Evolutionary conservation across 2,329 filamentous ascomycete species (phyloP), one percentile per base, ranked within the genome.

Genomic region (Parastagonospora nodorum): DNA sequence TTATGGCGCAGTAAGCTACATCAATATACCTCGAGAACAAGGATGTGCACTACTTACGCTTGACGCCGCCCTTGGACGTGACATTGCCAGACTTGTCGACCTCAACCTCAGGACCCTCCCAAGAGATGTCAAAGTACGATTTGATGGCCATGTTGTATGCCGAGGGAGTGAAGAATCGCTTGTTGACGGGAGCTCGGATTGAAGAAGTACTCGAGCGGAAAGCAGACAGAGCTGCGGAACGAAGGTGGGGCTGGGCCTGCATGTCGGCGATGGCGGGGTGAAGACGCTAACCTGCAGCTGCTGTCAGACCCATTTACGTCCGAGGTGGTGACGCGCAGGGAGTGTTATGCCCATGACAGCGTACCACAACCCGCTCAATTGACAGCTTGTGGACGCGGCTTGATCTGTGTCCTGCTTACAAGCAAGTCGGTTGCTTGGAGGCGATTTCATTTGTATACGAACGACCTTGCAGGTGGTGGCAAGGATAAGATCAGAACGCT

Each of bases 101-200:
- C 73, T 88, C 79, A 64, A 95, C 66, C 73, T 85, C 80, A 60
- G 89, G 88, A 61, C 88, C 89, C 72, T 85, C 80, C 88, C 88
- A 90, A 55, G 66, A 55, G 58, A 88, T 72, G 58, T 92, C 88
- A 80, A 93, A 92, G 81, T 79, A 90, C 80, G 86, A 86, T 75
- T 88, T 86, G 75, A 84, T 78, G 73, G 81, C 79, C 91, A 96
- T 96, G 77, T 82, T 87, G 81, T 83, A 79, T 71, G 87, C 78
- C 75, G 89, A 82, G 70, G 84, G 80, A 74, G 83, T 80, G 73
- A 87, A 88, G 62, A 77, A 75, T 74, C 83, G 77, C 67, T 69
- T 73, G 69, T 65, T 72, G 67, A 70, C 69, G 64, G 75, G 74
- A 60, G 73, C 70, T 66, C 63, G 61, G 51, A 66, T 51, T 55